These are phyloP conservation scores for Astrothelium macrocarpum DNA, from an alignment of 495 filamentous ascomycete genomes.

Conservation along the genomic window DNA sequence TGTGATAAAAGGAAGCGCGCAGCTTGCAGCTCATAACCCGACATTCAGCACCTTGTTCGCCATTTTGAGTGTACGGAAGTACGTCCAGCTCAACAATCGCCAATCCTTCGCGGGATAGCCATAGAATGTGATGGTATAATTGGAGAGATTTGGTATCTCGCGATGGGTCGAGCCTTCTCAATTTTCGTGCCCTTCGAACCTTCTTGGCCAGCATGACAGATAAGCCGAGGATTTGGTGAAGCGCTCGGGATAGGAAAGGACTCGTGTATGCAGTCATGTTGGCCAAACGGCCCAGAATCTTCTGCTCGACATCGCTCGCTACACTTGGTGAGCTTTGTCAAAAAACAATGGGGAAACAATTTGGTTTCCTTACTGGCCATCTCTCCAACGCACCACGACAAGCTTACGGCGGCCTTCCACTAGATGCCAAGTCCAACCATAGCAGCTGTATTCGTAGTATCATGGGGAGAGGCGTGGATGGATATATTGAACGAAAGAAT, in stretches of 20 bases:
- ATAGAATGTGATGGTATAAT: slow-evolving; percentile 86
- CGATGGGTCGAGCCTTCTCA: slow-evolving; percentile 72
- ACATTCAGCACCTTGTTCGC: slow-evolving; percentile 31
- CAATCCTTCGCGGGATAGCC: slow-evolving; percentile 87
- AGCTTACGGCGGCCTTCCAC: slow-evolving; percentile 6
- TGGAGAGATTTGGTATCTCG: slow-evolving; percentile 72
- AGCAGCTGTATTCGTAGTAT: neutral
- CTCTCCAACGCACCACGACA: neutral
- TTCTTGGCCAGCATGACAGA: slow-evolving; percentile 81
- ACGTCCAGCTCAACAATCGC: slow-evolving; percentile 79
- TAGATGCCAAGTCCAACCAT: slow-evolving; percentile 3
- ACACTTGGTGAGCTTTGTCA: neutral
- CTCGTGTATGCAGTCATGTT: slow-evolving; percentile 61
- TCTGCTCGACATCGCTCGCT: slow-evolving; percentile 59
- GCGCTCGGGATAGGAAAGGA: slow-evolving; percentile 62
- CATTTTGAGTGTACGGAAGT: slow-evolving; percentile 60
- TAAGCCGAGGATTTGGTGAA: slow-evolving; percentile 85
- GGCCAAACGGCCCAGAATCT: slow-evolving; percentile 82
- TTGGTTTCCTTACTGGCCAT: neutral
- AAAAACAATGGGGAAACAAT: neutral
- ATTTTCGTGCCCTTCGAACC: slow-evolving; percentile 69
- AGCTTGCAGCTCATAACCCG: slow-evolving; percentile 87
- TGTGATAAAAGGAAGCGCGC: slow-evolving; percentile 87
- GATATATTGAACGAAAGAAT: neutral
- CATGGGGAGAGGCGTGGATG: neutral